These are phyloP conservation scores for Cystobasidiaceae sp. DNA, from an alignment of 1,284 basidiomycete species.

Conservation along the genomic window DNA sequence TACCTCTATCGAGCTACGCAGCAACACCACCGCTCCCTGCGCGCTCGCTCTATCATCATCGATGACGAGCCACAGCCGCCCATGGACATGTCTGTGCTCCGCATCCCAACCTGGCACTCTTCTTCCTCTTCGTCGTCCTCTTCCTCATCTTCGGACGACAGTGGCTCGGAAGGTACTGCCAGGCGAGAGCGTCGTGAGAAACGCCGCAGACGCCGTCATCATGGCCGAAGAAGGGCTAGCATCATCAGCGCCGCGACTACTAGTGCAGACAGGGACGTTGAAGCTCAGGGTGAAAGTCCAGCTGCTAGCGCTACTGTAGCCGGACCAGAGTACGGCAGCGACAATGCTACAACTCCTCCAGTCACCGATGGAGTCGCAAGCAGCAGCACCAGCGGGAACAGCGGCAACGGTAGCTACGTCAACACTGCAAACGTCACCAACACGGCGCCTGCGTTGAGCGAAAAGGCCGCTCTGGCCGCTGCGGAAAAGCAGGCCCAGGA, in stretches of 20 bases:
- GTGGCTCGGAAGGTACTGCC: neutral
- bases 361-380: too few species aligned
- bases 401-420: too few species aligned
- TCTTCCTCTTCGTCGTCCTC: conserved; percentile 42
- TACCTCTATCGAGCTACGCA: conserved; percentile 51
- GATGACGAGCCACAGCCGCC: conserved; percentile 42
- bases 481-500: too few species aligned
- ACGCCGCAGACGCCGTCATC: neutral
- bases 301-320: neutral
- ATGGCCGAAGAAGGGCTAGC: neutral
- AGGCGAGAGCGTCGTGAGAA: neutral
- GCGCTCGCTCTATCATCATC: neutral
- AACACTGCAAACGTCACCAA: too few species aligned
- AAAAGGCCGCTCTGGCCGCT: too few species aligned
- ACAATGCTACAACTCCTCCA: neutral
- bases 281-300: conserved; percentile 11
- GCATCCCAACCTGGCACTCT: conserved; percentile 39
- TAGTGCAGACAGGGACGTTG: neutral
- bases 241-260: neutral
- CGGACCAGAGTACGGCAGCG: neutral
- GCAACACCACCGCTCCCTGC: conserved; percentile 47
- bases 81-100: conserved; percentile 41
- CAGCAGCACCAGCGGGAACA: too few species aligned
- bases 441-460: too few species aligned
- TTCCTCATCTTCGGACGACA: conserved; percentile 1